phyloP scores from a whole-genome alignment of 2,329 filamentous ascomycete genomes.

The Huntiella moniliformis region DNA sequence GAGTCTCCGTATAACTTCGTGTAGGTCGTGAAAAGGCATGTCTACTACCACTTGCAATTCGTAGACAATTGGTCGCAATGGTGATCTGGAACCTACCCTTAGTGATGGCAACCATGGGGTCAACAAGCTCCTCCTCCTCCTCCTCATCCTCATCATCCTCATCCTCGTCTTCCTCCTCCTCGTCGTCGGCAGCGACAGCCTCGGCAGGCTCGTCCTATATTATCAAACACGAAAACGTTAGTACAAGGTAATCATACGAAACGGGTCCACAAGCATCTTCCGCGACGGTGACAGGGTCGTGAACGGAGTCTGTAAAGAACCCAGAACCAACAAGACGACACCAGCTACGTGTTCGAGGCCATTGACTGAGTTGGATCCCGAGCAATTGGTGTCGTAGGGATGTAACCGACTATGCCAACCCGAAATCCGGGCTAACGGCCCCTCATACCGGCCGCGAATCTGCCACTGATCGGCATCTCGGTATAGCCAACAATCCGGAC shows the following conservation, averaged over 20 bases:
- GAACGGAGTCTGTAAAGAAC: background rate
- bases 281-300: background rate
- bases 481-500: too few relatives aligned
- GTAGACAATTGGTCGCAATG: background rate
- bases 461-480: too few relatives aligned
- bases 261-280: background rate
- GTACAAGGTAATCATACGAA: background rate
- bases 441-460: too few relatives aligned
- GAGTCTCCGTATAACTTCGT: too few relatives aligned
- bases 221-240: background rate
- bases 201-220: constrained; percentile 15
- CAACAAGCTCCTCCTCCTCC: constrained; percentile 67
- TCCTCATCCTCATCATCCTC: constrained; percentile 39
- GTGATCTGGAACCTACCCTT: constrained; percentile 53
- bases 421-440: too few relatives aligned
- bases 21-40: too few relatives aligned
- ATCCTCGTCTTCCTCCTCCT: constrained; percentile 27
- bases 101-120: constrained; percentile 74
- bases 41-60: too few relatives aligned
- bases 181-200: constrained; percentile 19
- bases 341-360: too few relatives aligned
- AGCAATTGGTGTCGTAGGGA: too few relatives aligned
- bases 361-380: too few relatives aligned
- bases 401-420: too few relatives aligned
- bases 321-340: too few relatives aligned